Conservation (phyloP, 495 filamentous ascomycete genomes). For the Letharia lupina region DNA sequence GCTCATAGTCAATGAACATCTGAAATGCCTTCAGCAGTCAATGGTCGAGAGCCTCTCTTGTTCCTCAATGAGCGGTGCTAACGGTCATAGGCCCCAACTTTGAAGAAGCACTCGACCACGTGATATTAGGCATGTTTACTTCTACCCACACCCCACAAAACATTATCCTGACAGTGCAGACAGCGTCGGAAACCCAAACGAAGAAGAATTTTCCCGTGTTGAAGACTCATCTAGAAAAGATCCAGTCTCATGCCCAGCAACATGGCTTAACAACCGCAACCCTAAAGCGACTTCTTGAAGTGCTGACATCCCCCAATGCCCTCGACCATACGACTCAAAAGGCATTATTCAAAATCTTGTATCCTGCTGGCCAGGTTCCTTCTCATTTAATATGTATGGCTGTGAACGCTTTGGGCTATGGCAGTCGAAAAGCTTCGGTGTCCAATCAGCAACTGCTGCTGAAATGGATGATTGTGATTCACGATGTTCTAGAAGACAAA, state of each 20-base stretch:
- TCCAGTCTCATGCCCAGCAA: constrained; percentile 50
- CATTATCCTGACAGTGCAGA: neutral
- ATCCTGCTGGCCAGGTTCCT: constrained; percentile 56
- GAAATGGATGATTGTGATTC: constrained; percentile 72
- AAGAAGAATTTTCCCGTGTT: constrained; percentile 5
- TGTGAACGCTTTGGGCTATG: constrained; percentile 68
- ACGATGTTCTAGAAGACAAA: constrained; percentile 62
- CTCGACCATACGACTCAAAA: constrained; percentile 68
- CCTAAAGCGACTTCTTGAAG: constrained; percentile 55
- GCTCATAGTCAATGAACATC: neutral
- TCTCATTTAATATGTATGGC: constrained; percentile 56
- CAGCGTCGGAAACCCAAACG: constrained; percentile 2
- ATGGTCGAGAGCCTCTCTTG: neutral
- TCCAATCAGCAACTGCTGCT: constrained; percentile 60
- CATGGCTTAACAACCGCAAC: constrained; percentile 53
- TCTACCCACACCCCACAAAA: neutral
- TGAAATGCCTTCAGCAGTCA: neutral
- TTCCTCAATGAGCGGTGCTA: neutral
- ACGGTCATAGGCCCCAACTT: neutral
- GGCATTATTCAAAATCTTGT: constrained; percentile 62
- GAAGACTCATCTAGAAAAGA: constrained; percentile 8
- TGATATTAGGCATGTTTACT: neutral
- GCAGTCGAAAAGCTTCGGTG: constrained; percentile 66
- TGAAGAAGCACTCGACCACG: constrained; percentile 9
- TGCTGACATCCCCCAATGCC: constrained; percentile 55